Base-by-base conservation (phyloP, 2,329 filamentous ascomycete genomes). In the Colletotrichum sp. region DNA sequence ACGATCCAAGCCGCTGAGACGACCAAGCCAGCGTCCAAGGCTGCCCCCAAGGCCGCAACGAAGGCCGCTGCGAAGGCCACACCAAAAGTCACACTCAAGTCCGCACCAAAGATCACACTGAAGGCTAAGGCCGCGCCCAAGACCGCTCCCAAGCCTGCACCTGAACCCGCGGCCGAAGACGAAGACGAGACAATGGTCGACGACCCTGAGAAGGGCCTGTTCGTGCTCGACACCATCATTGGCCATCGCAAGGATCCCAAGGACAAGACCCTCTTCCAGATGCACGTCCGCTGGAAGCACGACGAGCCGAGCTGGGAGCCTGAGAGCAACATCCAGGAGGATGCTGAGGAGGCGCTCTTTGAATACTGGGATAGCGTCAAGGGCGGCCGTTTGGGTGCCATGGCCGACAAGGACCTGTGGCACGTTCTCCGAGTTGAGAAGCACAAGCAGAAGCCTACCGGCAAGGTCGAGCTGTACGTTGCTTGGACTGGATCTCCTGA, bases 241-340 rank as follows among this genome's bases (percentile, higher is more conserved):
- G 72, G 34, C 4, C 76, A 78, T 12, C 72, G 76, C 26, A 72
- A 34, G 4, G 69, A 77, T 18, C 69, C 66, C 15, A 71, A 69
- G n/a, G 77, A 78, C 52, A 49, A 71, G 30, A 77, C 76, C 3
- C 76, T 78, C 9, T 79, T 85, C 57, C 81, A 84, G 64, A 66
- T 85, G 10, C 78, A 82, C 7, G 79, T 85, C 30, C 79, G 82
- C 28, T 85, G 83, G 77, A 71, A 76, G 82, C 77, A 36, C 3
- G 81, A 79, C 15, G 81, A 82, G 65, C 69, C 68, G 7, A 83
- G 82, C 5, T 85, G 83, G 83, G 84, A 85, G 30, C 64, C 77
- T 6, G 84, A 85, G 60, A 79, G 80, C 16, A 82, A 82, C 70
- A 82, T 85, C 59, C 84, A 85, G 52, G 71, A 80, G 65, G 82